Evolutionary conservation across 257 asterid species (phyloP), one percentile per base, ranked within the genome.

Genomic region (Solanum chiquidenum): DNA sequence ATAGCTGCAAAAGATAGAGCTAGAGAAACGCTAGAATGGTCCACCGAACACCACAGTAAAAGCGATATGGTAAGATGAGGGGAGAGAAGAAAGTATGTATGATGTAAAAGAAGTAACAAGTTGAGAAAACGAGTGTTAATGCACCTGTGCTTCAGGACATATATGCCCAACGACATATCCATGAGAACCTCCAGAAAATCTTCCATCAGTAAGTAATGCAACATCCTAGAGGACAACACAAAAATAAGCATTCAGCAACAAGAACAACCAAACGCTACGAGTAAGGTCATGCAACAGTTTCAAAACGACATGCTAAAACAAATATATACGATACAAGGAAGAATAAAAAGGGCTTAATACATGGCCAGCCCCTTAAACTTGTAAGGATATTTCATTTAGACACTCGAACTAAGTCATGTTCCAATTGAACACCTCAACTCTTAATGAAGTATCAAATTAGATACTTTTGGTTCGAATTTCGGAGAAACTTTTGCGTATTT

Each of bases 81-180:
- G 83, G 9, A 79, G 55, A 55, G 64, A 55, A 55, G 11, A 55
- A 55, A 55, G 64, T 18, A 55, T 20, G n/a, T 55, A 6, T 55
- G 64, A 55, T 55, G 64, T 55, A 18, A 55, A 55, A 44, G 25
- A 13, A 40, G 62, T 27, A 79, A 13, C 25, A 33, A 69, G 12
- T 25, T 58, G 72, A 86, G 12, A 52, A 40, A 11, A 60, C 33
- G 29, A 55, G 85, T 58, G 42, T 25, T 10, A 90, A 86, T 42
- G 72, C 83, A 95, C 99, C 97, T 97, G 99, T 76, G 99, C 98
- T 91, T 97, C 99, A 4, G 99, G 99, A 89, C 96, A 97, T 83
- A 97, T 93, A 90, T 97, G 99, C 9, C 99, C 99, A 44, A 97
- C 98, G n/a, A 97, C 99, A 89, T 93, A 97, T 87, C 99, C 99